Percentiles rank a stretch among this genome's conserved stretches.
These are phyloP conservation scores for Zygosaccharomyces rouxii DNA, from an alignment of 805 yeast genomes.

Conservation along the genomic window DNA sequence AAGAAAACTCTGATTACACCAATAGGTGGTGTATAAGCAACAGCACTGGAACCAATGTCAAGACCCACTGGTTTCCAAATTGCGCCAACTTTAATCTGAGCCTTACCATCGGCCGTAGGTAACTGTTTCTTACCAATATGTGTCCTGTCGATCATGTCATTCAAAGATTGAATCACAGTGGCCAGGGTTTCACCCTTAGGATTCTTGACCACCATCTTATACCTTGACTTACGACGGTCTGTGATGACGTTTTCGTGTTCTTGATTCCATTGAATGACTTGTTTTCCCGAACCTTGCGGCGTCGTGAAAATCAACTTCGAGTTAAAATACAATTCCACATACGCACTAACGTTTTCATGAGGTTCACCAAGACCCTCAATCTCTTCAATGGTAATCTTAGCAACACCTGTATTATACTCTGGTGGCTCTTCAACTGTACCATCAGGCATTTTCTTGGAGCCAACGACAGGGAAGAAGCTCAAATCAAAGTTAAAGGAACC, in stretches of 20 bases:
- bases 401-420: slow-evolving; percentile 90
- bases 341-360: slow-evolving; percentile 56
- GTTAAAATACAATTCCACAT: slow-evolving; percentile 66
- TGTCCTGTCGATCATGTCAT: slow-evolving; percentile 68
- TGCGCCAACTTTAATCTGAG: slow-evolving; percentile 66
- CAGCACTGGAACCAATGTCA: slow-evolving; percentile 59
- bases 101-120: slow-evolving; percentile 61
- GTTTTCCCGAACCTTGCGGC: slow-evolving; percentile 41
- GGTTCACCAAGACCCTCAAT: slow-evolving; percentile 31
- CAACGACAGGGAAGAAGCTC: slow-evolving; percentile 70
- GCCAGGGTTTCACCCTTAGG: slow-evolving; percentile 54
- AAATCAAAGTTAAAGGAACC: slow-evolving; percentile 72
- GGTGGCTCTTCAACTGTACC: slow-evolving; percentile 85
- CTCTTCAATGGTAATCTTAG: slow-evolving; percentile 48
- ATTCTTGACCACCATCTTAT: slow-evolving; percentile 63
- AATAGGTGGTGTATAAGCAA: slow-evolving; percentile 89
- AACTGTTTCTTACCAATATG: slow-evolving; percentile 78
- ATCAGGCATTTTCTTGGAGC: slow-evolving; percentile 57
- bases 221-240: slow-evolving; percentile 66
- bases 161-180: slow-evolving; percentile 53
- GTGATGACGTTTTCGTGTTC: slow-evolving; percentile 63
- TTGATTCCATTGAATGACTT: slow-evolving; percentile 63
- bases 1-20: slow-evolving; percentile 80
- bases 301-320: slow-evolving; percentile 58
- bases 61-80: slow-evolving; percentile 85